Conservation (phyloP, 75 land plant genomes). For the Pinus tabuliformis region DNA sequence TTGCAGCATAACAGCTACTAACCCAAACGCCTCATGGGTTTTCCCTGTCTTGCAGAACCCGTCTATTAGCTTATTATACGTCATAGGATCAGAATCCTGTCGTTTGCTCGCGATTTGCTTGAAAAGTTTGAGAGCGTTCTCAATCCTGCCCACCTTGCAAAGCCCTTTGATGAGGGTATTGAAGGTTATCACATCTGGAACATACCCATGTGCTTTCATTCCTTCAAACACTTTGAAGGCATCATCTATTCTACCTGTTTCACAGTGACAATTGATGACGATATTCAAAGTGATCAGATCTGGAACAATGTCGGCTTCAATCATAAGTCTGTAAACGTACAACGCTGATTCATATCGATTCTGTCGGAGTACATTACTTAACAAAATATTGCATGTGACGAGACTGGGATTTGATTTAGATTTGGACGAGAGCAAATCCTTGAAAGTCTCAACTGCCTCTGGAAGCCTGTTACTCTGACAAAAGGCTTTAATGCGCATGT, state of each 20-base stretch:
- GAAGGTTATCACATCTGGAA: constrained; percentile 59
- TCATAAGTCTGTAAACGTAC: constrained; percentile 2
- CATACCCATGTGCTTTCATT: constrained; percentile 23
- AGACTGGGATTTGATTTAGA: not conserved
- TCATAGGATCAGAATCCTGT: constrained; percentile 24
- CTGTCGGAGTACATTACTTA: constrained; percentile 4
- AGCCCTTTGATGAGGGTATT: constrained; percentile 57
- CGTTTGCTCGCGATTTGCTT: constrained; percentile 28
- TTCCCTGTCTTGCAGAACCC: constrained; percentile 42
- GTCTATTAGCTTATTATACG: constrained; percentile 66
- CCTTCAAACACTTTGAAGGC: constrained; percentile 12
- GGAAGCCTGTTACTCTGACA: constrained; percentile 4
- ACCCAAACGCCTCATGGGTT: constrained; percentile 47
- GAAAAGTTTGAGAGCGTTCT: constrained; percentile 20
- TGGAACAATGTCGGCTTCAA: constrained; percentile 1
- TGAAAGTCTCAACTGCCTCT: constrained; percentile 5
- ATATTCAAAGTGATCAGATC: constrained; percentile 15
- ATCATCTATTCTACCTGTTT: not conserved
- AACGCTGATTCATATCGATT: constrained; percentile 1
- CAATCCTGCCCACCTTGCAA: constrained; percentile 27
- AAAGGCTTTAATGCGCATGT: not conserved
- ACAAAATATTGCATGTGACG: constrained; percentile 13
- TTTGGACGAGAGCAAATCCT: not conserved
- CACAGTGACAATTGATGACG: constrained; percentile 13
- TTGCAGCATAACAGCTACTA: constrained; percentile 58